These are phyloP conservation scores for Thielaviopsis euricoi DNA, from an alignment of 2,329 filamentous ascomycete species.

Conservation along the genomic window DNA sequence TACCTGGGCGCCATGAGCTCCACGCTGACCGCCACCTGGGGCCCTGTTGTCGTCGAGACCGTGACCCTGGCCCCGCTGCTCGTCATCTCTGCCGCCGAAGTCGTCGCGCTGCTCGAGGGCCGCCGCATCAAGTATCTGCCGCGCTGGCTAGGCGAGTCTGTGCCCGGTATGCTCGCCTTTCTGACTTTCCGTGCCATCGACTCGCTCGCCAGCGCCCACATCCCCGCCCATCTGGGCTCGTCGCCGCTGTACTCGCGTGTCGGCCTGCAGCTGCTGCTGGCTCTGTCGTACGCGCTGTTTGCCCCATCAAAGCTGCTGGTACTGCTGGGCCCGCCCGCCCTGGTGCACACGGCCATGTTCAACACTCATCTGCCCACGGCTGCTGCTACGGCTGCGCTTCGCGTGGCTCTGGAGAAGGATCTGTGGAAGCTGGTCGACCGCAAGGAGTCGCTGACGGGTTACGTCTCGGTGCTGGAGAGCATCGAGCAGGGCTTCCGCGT, in stretches of 20 bases:
- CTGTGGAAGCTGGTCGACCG: slow-evolving; percentile 67
- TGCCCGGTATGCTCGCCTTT: slow-evolving; percentile 50
- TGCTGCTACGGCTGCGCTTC: slow-evolving; percentile 43
- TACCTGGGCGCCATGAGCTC: slow-evolving; percentile 52
- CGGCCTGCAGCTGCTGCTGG: slow-evolving; percentile 53
- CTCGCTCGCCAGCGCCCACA: slow-evolving; percentile 21
- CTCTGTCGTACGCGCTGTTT: slow-evolving; percentile 45
- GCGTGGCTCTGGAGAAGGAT: slow-evolving; percentile 44
- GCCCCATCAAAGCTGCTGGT: slow-evolving; percentile 30
- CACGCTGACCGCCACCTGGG: slow-evolving; percentile 47
- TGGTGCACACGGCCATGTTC: slow-evolving; percentile 52
- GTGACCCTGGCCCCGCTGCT: slow-evolving; percentile 59
- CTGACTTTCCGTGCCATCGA: slow-evolving; percentile 42
- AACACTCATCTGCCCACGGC: slow-evolving; percentile 59
- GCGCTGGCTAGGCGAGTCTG: slow-evolving; percentile 41
- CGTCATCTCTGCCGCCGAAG: slow-evolving; percentile 43
- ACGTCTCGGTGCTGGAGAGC: slow-evolving; percentile 79
- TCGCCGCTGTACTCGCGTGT: slow-evolving; percentile 51
- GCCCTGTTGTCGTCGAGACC: slow-evolving; percentile 59
- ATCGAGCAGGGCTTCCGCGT: slow-evolving; percentile 54
- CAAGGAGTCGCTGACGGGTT: slow-evolving; percentile 75
- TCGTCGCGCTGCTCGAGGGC: slow-evolving; percentile 33
- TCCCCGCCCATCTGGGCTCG: slow-evolving; percentile 39
- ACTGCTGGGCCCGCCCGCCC: slow-evolving; percentile 50
- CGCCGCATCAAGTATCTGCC: slow-evolving; percentile 33